Evolutionary conservation across 140 eudicot genomes (phyloP).

Genomic region (Senecio squalidus): DNA sequence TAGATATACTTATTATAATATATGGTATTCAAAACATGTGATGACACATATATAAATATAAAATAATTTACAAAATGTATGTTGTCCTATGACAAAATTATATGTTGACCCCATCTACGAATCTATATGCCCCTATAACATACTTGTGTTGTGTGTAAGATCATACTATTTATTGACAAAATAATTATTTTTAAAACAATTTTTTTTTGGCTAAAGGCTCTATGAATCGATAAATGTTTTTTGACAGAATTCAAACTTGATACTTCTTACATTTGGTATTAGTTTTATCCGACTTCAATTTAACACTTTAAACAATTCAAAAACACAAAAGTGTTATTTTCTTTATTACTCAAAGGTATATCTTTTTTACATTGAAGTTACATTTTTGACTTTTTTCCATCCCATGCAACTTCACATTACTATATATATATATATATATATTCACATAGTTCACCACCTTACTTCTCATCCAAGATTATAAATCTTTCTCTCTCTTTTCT

Average conservation of each 20-base stretch:
- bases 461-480: constrained; percentile 6
- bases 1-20: no score
- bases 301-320: no score
- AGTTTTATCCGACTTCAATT: no score
- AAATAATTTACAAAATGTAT: constrained; percentile 1
- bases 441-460: constrained; percentile 7
- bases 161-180: constrained; percentile 2
- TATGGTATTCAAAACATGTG: neutral
- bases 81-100: neutral
- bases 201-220: no score
- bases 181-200: neutral
- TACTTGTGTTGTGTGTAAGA: neutral
- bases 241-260: no score
- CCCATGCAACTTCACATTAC: constrained; percentile 13
- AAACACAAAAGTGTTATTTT: constrained; percentile 1
- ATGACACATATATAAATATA: neutral
- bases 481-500: neutral
- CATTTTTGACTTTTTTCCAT: constrained; percentile 20
- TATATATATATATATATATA: constrained; percentile 5
- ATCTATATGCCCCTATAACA: neutral
- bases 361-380: constrained; percentile 25
- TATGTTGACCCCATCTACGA: constrained; percentile 8
- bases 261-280: no score
- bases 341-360: constrained; percentile 21
- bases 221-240: no score